Percentiles rank a stretch among this genome's conserved stretches.
phyloP scores from a whole-genome alignment of 1,284 basidiomycete genomes.

The Fistulinella staudtii region DNA sequence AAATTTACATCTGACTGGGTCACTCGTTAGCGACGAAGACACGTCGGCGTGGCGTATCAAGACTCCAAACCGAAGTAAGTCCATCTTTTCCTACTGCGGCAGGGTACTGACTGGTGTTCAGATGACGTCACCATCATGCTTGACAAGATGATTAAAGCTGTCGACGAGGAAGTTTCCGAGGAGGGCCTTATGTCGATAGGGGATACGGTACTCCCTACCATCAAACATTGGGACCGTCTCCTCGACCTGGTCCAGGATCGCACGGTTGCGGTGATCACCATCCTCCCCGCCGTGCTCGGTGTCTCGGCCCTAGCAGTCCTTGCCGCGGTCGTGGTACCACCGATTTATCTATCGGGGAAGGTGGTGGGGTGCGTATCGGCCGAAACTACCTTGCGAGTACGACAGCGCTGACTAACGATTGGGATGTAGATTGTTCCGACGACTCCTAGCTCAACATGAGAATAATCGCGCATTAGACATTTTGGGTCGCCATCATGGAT shows the following conservation, averaged over 20 bases:
- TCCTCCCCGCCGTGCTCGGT: background rate
- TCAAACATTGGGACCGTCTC: background rate
- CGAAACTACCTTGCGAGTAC: no score
- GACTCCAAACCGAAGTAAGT: constrained; percentile 8
- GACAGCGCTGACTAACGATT: no score
- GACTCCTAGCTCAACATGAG: no score
- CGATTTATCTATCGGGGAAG: background rate
- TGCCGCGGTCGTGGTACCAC: background rate
- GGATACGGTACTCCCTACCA: background rate
- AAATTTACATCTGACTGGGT: constrained; percentile 5
- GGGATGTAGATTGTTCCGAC: no score
- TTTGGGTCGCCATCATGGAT: no score
- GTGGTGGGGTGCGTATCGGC: background rate
- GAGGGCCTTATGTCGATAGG: constrained; percentile 18
- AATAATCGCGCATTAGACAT: no score
- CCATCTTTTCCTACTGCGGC: no score
- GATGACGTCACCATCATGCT: constrained; percentile 20
- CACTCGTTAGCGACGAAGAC: constrained; percentile 4
- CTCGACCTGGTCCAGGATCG: background rate
- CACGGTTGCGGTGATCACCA: background rate
- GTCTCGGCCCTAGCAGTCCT: background rate
- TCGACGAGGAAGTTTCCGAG: constrained; percentile 22
- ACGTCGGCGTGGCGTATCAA: constrained; percentile 6
- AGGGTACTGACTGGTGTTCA: background rate
- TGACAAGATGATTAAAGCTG: constrained; percentile 23